Conservation (phyloP, 495 filamentous ascomycete species). For the Xylaria nigripes region DNA sequence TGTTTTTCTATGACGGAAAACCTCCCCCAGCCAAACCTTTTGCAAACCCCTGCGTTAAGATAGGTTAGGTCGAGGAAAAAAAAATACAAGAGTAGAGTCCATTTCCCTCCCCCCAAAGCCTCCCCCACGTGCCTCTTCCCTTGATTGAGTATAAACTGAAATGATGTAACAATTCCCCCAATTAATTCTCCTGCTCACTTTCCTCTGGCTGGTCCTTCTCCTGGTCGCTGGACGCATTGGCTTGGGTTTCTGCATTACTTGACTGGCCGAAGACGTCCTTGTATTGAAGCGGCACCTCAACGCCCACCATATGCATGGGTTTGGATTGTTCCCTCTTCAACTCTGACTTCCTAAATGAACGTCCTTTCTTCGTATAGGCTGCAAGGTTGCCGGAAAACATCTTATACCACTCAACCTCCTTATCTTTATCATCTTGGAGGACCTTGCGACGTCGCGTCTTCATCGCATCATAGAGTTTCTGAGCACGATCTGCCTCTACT, state of each 20-base stretch:
- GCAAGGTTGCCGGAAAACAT: conserved; percentile 31
- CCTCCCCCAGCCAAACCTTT: too few relatives aligned
- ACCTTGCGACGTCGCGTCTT: conserved; percentile 44
- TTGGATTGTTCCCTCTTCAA: conserved; percentile 3
- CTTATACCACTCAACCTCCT: conserved; percentile 31
- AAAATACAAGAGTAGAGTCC: too few relatives aligned
- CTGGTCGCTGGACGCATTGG: background rate
- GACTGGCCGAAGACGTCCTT: conserved; percentile 23
- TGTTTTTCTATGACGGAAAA: too few relatives aligned
- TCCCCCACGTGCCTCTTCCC: too few relatives aligned
- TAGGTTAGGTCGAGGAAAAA: background rate
- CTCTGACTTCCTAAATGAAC: conserved; percentile 21
- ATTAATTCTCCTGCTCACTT: background rate
- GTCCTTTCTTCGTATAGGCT: conserved; percentile 19
- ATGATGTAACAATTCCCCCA: background rate
- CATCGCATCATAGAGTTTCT: conserved; percentile 41
- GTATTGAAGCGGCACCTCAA: conserved; percentile 15
- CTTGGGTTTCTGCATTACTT: background rate
- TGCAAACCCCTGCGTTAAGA: too few relatives aligned
- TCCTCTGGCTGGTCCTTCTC: background rate
- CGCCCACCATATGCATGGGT: conserved; percentile 29
- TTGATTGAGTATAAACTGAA: too few relatives aligned
- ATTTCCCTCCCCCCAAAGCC: too few relatives aligned
- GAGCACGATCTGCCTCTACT: conserved; percentile 28
- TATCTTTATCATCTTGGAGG: conserved; percentile 21